Percentiles rank a stretch among this genome's conserved stretches.
These are phyloP conservation scores for Nicotiana obtusifolia DNA, from an alignment of 257 asterid genomes.

Conservation along the genomic window DNA sequence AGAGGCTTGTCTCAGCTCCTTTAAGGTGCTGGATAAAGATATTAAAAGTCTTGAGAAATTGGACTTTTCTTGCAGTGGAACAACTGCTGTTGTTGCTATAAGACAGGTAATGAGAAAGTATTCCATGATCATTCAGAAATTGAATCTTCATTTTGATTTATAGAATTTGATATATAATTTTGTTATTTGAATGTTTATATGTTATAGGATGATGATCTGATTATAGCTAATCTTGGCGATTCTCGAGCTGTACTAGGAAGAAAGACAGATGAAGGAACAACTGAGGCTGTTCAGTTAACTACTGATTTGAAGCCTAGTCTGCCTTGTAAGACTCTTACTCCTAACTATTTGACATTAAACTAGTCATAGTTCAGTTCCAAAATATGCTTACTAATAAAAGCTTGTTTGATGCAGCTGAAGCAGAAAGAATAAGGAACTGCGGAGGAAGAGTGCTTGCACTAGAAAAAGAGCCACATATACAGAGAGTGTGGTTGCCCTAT, in stretches of 20 bases:
- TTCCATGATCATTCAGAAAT: not conserved
- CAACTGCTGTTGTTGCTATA: constrained; percentile 53
- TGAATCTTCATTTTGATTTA: not conserved
- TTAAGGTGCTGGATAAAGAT: constrained; percentile 62
- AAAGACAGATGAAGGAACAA: constrained; percentile 32
- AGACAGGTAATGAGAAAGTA: constrained; percentile 44
- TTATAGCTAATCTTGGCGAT: constrained; percentile 83
- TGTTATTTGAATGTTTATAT: not conserved
- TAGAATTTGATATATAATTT: too few relatives aligned
- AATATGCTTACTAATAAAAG: not conserved
- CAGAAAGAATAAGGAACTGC: constrained; percentile 70
- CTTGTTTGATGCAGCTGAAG: constrained; percentile 47
- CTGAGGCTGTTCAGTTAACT: constrained; percentile 56
- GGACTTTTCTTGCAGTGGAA: constrained; percentile 73
- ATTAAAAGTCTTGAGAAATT: constrained; percentile 39
- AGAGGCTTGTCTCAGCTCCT: constrained; percentile 56
- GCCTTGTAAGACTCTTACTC: constrained; percentile 37
- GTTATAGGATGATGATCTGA: constrained; percentile 54
- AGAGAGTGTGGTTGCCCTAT: constrained; percentile 74
- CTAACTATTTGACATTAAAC: not conserved
- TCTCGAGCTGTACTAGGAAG: constrained; percentile 75
- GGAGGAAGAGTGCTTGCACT: constrained; percentile 66
- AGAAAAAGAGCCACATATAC: constrained; percentile 59
- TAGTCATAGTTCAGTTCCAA: not conserved
- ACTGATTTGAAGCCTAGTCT: constrained; percentile 79